Evolutionary conservation across 1,284 basidiomycete species (phyloP).

Genomic region (Coniferiporia sulphurascens): DNA sequence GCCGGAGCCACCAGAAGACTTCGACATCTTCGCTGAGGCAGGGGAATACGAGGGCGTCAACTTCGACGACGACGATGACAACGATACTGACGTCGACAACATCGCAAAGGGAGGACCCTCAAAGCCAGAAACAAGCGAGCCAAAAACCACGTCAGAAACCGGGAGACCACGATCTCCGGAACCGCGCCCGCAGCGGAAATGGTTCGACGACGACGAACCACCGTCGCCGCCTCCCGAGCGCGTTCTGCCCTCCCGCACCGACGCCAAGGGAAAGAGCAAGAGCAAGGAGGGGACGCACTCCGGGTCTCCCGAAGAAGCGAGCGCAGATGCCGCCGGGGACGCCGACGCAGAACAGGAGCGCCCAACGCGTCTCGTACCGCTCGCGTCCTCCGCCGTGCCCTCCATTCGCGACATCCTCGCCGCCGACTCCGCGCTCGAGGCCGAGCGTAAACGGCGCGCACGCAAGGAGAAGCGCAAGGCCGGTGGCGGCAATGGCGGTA

Average conservation of each 20-base stretch:
- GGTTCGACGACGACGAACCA: slow-evolving; percentile 23
- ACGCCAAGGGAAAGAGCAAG: slow-evolving; percentile 17
- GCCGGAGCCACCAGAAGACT: slow-evolving; percentile 25
- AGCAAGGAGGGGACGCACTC: slow-evolving; percentile 17
- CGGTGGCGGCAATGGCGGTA: slow-evolving; percentile 3
- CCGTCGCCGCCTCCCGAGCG: slow-evolving; percentile 15
- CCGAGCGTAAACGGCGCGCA: slow-evolving; percentile 58
- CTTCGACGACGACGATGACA: slow-evolving; percentile 51
- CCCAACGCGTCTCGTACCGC: slow-evolving; percentile 54
- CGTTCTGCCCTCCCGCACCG: not conserved
- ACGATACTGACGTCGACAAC: slow-evolving; percentile 30
- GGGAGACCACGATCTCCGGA: slow-evolving; percentile 2
- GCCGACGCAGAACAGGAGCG: slow-evolving; percentile 30
- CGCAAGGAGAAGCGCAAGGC: slow-evolving; percentile 68
- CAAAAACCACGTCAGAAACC: slow-evolving; percentile 13
- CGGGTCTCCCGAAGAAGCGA: slow-evolving; percentile 11
- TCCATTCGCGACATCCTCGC: slow-evolving; percentile 79
- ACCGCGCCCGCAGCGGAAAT: slow-evolving; percentile 17
- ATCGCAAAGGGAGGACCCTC: not conserved
- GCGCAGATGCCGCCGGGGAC: slow-evolving; percentile 21
- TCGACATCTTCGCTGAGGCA: slow-evolving; percentile 73
- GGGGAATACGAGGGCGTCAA: slow-evolving; percentile 78
- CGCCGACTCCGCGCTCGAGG: slow-evolving; percentile 62
- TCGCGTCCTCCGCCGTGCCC: slow-evolving; percentile 70
- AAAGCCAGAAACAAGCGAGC: slow-evolving; percentile 8